Percentiles rank a stretch among this genome's conserved stretches.
These are phyloP conservation scores for Globisporangium canariense DNA, from an alignment of 352 stramenopile species.

Conservation along the genomic window DNA sequence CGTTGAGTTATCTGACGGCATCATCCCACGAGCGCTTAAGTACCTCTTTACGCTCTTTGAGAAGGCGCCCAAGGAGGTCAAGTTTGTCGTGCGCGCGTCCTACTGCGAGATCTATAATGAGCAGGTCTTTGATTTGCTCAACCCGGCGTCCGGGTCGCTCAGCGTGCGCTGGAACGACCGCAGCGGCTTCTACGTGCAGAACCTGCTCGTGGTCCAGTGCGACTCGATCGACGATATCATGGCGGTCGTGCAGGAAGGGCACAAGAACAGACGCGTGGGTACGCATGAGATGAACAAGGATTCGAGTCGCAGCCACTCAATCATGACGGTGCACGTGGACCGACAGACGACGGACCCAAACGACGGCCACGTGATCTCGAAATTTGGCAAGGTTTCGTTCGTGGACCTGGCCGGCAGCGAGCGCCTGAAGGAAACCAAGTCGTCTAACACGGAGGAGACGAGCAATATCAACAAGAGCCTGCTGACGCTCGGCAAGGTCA, in stretches of 20 bases:
- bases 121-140: constrained; percentile 74
- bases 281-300: constrained; percentile 80
- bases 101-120: constrained; percentile 89
- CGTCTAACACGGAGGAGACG: constrained; percentile 66
- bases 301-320: constrained; percentile 74
- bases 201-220: constrained; percentile 70
- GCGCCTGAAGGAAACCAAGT: constrained; percentile 70
- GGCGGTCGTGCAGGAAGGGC: constrained; percentile 71
- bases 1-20: constrained; percentile 50
- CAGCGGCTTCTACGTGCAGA: constrained; percentile 77
- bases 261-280: constrained; percentile 61
- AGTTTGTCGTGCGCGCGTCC: constrained; percentile 64
- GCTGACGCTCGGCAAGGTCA: constrained; percentile 81
- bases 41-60: constrained; percentile 60
- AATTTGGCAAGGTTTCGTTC: constrained; percentile 78
- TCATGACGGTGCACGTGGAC: constrained; percentile 75
- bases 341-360: constrained; percentile 43
- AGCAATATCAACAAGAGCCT: constrained; percentile 86
- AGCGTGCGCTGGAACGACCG: constrained; percentile 72
- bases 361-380: constrained; percentile 44
- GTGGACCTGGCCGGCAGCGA: constrained; percentile 78
- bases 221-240: constrained; percentile 71
- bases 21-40: constrained; percentile 72
- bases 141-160: constrained; percentile 54
- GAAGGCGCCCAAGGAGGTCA: constrained; percentile 36